Conservation (phyloP, 2,329 filamentous ascomycete genomes). For the Simplicillium aogashimaense region DNA sequence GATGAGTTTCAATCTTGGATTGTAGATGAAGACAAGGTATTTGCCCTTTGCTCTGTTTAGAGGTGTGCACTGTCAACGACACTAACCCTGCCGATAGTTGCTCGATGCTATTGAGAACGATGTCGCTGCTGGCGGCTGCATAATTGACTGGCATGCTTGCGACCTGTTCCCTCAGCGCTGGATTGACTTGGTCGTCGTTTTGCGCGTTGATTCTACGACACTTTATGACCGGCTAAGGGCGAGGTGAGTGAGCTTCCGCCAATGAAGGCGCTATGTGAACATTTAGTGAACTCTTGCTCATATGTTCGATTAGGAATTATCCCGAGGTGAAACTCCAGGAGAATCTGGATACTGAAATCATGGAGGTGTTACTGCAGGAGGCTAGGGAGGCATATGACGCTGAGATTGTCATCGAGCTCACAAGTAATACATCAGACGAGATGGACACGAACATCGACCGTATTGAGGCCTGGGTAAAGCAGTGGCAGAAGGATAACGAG, state of each 20-base stretch:
- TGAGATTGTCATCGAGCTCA: conserved; percentile 81
- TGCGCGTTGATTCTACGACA: conserved; percentile 69
- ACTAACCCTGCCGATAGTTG: conserved; percentile 37
- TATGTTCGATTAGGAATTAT: conserved; percentile 51
- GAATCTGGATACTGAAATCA: conserved; percentile 95
- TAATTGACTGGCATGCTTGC: conserved; percentile 98
- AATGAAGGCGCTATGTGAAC: neutral
- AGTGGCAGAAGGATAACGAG: conserved; percentile 63
- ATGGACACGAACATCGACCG: conserved; percentile 83
- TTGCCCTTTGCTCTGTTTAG: conserved; percentile 7
- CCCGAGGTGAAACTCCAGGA: conserved; percentile 83
- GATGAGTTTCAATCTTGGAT: conserved; percentile 82
- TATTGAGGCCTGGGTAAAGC: conserved; percentile 69
- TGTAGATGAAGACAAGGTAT: conserved; percentile 91
- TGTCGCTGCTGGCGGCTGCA: conserved; percentile 65
- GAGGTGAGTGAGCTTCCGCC: conserved; percentile 38
- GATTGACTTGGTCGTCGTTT: conserved; percentile 90
- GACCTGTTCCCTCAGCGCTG: conserved; percentile 88
- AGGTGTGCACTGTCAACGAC: neutral
- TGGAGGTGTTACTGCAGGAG: conserved; percentile 88
- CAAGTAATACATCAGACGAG: conserved; percentile 71
- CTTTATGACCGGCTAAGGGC: conserved; percentile 76
- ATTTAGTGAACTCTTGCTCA: neutral
- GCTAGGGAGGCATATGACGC: conserved; percentile 78
- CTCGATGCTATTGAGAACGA: conserved; percentile 84